A percentile compares a stretch with the other conserved stretches of the same genome.
Evolutionary conservation across 2,329 filamentous ascomycete species (phyloP).

Genomic region (Penicillium thymicola): DNA sequence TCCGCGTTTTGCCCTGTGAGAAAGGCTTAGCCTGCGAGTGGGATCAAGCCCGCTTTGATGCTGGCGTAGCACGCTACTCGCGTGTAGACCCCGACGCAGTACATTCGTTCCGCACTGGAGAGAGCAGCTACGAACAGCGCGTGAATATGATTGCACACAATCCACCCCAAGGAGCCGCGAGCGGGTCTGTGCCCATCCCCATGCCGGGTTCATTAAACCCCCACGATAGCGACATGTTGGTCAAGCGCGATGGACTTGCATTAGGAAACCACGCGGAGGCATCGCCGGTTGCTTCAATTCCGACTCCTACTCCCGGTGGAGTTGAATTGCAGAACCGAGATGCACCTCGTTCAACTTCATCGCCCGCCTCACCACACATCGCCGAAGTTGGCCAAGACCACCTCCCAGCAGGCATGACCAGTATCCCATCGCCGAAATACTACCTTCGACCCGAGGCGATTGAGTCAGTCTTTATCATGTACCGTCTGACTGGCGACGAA

Average conservation of each 20-base stretch:
- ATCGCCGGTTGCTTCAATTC: neutral
- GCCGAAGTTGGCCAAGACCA: conserved; percentile 43
- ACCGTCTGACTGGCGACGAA: conserved; percentile 66
- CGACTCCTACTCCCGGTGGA: neutral
- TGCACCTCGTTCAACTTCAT: conserved; percentile 9
- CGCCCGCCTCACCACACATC: conserved; percentile 32
- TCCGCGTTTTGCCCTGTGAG: conserved; percentile 52
- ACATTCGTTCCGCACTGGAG: conserved; percentile 25
- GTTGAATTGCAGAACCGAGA: conserved; percentile 14
- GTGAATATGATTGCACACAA: conserved; percentile 16
- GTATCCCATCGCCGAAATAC: conserved; percentile 39
- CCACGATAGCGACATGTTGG: conserved; percentile 15
- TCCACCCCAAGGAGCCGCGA: conserved; percentile 4
- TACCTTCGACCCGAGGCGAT: conserved; percentile 66
- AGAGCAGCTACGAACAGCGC: conserved; percentile 24
- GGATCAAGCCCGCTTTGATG: conserved; percentile 43
- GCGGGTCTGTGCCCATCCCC: conserved; percentile 16
- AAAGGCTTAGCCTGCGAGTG: conserved; percentile 47
- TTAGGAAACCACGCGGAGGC: neutral
- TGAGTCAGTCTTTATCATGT: conserved; percentile 76
- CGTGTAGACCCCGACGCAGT: conserved; percentile 40
- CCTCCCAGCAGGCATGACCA: conserved; percentile 43
- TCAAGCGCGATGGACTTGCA: conserved; percentile 16
- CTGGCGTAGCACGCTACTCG: conserved; percentile 43
- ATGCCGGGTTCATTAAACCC: conserved; percentile 26